Base-by-base conservation (phyloP, 176 grass and related monocot genomes). In the Poa annua region DNA sequence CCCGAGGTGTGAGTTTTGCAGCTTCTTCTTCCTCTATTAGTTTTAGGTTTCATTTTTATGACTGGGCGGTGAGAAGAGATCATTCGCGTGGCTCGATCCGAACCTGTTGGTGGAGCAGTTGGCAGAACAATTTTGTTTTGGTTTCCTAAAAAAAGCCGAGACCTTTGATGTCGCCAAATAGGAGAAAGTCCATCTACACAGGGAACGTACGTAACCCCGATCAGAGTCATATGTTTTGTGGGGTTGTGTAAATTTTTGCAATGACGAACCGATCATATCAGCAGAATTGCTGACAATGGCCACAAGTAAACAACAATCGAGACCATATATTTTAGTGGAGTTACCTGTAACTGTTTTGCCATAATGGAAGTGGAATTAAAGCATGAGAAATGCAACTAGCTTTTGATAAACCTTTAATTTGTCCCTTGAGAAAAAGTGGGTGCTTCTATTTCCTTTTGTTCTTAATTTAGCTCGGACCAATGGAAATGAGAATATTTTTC, bases 401-500 rank as follows among this genome's bases (percentile, higher is more conserved):
- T 73, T 82, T 71, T 59, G 6, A 60, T 57, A 45, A 71, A 38
- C 42, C 39, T 42, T 42, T 36, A 36, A 86, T 84, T 94, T 84
- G 52, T 66, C 76, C 60, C 74, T 74, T 48, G 68, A 57, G 56
- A 89, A 87, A 34, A 84, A 84, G 82, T 26, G 91, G 60, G 69
- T 85, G 80, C 55, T 25, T 50, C 55, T 24, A 24, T 33, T 74
- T 75, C 55, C 16, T 66, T 78, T 79, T 51, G 25, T 57, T 83
- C 2, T 2, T n/a, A n/a, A n/a, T 77, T 85, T 41, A 38, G 63
- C 50, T 78, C 74, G 11, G n/a, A 52, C 49, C n/a, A 86, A 84
- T 89, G 83, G 83, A 91, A 89, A 85, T 84, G 67, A 63, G 92
- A 84, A 94, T 85, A 91, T 84, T 53, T 52, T 55, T 32, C 45